Conservation (phyloP, 2,329 filamentous ascomycete genomes). For the Diaporthe ampelina region DNA sequence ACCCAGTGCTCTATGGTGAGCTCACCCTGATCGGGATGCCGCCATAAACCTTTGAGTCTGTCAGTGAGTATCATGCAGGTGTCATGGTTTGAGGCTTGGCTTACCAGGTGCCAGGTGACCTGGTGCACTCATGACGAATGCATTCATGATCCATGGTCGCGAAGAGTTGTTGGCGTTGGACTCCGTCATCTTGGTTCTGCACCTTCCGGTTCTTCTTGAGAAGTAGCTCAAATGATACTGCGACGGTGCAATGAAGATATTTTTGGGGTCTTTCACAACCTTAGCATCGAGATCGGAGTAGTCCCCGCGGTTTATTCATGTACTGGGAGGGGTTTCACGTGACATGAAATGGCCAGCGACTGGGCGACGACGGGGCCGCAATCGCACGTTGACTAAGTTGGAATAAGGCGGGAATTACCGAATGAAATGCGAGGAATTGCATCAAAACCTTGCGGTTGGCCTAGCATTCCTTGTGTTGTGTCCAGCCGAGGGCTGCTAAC, state of each 20-base stretch:
- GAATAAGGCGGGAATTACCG: constrained; percentile 1
- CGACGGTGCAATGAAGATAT: not conserved
- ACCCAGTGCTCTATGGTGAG: constrained; percentile 62
- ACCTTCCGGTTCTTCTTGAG: not conserved
- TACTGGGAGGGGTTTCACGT: constrained; percentile 6
- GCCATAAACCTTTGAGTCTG: constrained; percentile 19
- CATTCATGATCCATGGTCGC: constrained; percentile 53
- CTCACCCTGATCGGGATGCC: constrained; percentile 42
- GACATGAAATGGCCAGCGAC: not conserved
- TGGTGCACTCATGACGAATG: constrained; percentile 51
- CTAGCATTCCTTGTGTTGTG: constrained; percentile 8
- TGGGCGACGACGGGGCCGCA: constrained; percentile 9
- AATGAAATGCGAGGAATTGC: not conserved
- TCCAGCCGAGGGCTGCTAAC: not conserved
- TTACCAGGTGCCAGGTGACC: constrained; percentile 34
- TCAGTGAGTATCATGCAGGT: not conserved
- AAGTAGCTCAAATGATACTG: not conserved
- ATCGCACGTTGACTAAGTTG: constrained; percentile 7
- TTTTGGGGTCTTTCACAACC: too few relatives aligned
- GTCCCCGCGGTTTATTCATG: not conserved
- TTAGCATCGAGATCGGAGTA: not conserved
- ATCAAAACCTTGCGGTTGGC: not conserved
- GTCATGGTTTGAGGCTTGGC: not conserved
- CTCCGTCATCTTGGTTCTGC: not conserved
- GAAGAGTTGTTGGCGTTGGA: not conserved